Conservation (phyloP, 805 yeast genomes). For the Yarrowia hollandica region DNA sequence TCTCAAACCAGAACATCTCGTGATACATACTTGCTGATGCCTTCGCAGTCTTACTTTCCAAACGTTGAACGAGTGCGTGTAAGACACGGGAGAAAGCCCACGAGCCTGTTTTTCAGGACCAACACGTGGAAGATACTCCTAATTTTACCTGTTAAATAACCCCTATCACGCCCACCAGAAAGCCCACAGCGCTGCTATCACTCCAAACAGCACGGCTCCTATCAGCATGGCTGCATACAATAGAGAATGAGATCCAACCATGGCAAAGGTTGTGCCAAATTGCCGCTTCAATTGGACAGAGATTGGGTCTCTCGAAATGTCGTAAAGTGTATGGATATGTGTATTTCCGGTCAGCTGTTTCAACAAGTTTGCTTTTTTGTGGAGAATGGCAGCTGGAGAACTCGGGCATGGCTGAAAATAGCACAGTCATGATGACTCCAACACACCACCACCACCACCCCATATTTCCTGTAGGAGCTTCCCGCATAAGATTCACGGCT, state of each 20-base stretch:
- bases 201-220: constrained; percentile 3
- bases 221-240: not conserved
- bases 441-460: not conserved
- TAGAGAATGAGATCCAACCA: not conserved
- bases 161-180: constrained; percentile 17
- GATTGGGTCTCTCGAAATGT: not conserved
- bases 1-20: no score
- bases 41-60: no score
- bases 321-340: not conserved
- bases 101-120: not conserved
- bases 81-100: not conserved
- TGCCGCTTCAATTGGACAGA: not conserved
- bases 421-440: not conserved
- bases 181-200: constrained; percentile 7
- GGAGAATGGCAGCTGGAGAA: not conserved
- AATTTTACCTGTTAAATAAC: not conserved
- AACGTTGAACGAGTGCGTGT: not conserved
- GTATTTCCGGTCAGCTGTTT: not conserved
- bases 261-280: not conserved
- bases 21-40: no score
- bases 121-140: not conserved
- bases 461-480: not conserved
- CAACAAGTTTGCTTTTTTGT: not conserved
- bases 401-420: not conserved
- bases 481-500: not conserved